Conservation (phyloP, 2,329 filamentous ascomycete species). For the Aspergillus neotritici region DNA sequence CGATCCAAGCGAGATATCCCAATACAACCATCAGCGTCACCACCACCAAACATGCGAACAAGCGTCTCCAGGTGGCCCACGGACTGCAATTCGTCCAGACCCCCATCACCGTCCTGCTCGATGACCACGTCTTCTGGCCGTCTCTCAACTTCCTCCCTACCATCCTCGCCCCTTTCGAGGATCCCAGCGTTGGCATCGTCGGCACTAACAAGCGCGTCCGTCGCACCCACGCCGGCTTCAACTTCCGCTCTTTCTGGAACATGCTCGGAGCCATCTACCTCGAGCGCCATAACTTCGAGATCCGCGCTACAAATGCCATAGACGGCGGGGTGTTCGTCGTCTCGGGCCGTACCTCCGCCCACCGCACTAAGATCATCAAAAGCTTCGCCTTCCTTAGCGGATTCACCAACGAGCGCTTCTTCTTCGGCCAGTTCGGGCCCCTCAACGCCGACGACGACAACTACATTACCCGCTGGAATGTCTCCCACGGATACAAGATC, state of each 20-base stretch:
- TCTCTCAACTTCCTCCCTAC: constrained; percentile 35
- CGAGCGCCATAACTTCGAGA: constrained; percentile 58
- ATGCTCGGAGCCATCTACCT: constrained; percentile 56
- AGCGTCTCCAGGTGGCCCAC: constrained; percentile 45
- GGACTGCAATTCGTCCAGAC: constrained; percentile 39
- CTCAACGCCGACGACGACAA: constrained; percentile 58
- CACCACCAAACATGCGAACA: constrained; percentile 37
- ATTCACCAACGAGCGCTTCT: constrained; percentile 50
- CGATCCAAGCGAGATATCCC: constrained; percentile 1
- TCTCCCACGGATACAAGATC: constrained; percentile 48
- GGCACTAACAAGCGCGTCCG: constrained; percentile 53
- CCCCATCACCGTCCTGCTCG: constrained; percentile 42
- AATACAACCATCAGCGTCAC: constrained; percentile 23
- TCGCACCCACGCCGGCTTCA: constrained; percentile 26
- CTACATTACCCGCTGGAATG: constrained; percentile 52
- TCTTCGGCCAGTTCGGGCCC: constrained; percentile 41
- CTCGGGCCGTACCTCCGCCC: constrained; percentile 51
- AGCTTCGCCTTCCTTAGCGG: constrained; percentile 37
- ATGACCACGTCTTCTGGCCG: constrained; percentile 53
- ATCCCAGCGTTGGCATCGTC: constrained; percentile 48
- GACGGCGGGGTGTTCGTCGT: constrained; percentile 57
- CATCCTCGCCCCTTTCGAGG: constrained; percentile 41
- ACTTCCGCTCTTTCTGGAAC: constrained; percentile 41
- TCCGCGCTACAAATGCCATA: constrained; percentile 50
- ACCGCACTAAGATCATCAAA: constrained; percentile 48